These are phyloP conservation scores for Penicillium arizonense DNA, from an alignment of 495 filamentous ascomycete genomes.

Conservation along the genomic window DNA sequence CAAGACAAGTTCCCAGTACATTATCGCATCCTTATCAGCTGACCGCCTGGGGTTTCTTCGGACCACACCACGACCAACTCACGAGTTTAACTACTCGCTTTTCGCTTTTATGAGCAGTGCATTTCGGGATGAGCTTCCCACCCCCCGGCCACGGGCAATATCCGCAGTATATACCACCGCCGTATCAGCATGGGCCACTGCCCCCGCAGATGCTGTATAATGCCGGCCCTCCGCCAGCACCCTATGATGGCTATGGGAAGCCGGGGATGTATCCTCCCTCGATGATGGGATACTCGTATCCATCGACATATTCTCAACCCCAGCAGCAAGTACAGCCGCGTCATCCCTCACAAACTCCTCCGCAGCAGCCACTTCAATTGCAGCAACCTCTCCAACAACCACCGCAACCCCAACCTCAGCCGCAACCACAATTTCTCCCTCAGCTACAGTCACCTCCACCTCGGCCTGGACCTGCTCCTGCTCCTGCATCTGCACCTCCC, in stretches of 20 bases:
- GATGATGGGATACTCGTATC: constrained; percentile 39
- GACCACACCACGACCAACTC: constrained; percentile 28
- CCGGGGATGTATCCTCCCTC: constrained; percentile 34
- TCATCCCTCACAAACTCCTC: constrained; percentile 13
- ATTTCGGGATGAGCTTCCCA: constrained; percentile 49
- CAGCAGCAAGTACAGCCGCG: constrained; percentile 17
- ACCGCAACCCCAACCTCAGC: constrained; percentile 2
- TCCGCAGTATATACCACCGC: constrained; percentile 29
- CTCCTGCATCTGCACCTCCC: constrained; percentile 3
- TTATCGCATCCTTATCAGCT: constrained; percentile 23
- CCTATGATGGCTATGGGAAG: constrained; percentile 42
- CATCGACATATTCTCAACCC: constrained; percentile 17
- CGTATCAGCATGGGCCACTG: constrained; percentile 35
- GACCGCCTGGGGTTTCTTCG: constrained; percentile 37
- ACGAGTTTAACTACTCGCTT: constrained; percentile 14
- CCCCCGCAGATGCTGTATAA: constrained; percentile 43
- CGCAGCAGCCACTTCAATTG: constrained; percentile 19
- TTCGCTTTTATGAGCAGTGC: constrained; percentile 22
- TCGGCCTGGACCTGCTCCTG: constrained; percentile 30
- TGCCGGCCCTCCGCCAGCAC: constrained; percentile 29
- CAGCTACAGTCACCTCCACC: constrained; percentile 20
- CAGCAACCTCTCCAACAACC: constrained; percentile 10
- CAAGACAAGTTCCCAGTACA: too few species aligned
- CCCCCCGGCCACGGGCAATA: constrained; percentile 46
- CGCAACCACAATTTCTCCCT: constrained; percentile 18